Evolutionary conservation across 768 basidiomycete genomes (phyloP).

Genomic region (Kwoniella bestiolae): DNA sequence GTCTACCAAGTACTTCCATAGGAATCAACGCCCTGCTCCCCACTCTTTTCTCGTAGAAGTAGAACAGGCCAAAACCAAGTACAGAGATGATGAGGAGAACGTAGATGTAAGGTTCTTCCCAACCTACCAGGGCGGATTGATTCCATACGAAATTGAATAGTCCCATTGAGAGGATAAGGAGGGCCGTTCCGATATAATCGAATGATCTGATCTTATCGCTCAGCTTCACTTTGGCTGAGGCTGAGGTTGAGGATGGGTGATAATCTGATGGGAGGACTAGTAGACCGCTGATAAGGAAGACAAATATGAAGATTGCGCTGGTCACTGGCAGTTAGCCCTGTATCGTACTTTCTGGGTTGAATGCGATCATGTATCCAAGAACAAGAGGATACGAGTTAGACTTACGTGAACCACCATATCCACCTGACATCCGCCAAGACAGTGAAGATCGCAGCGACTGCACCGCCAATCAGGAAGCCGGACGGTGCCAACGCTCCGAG

Average conservation of each 20-base stretch:
- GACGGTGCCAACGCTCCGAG: conserved; percentile 38
- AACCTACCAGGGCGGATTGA: conserved; percentile 38
- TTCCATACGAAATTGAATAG: conserved; percentile 50
- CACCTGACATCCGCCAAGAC: conserved; percentile 17
- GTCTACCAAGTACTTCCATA: conserved; percentile 24
- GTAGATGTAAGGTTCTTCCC: conserved; percentile 38
- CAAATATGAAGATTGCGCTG: conserved; percentile 27
- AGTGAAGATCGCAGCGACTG: conserved; percentile 29
- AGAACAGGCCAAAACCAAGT: conserved; percentile 20
- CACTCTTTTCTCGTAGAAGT: conserved; percentile 32
- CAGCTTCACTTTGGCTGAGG: not conserved
- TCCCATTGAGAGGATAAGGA: conserved; percentile 36
- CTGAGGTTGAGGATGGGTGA: conserved; percentile 1
- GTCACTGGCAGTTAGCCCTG: too few species aligned
- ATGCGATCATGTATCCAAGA: too few species aligned
- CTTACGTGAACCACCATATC: conserved; percentile 40
- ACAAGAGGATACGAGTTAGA: conserved; percentile 19
- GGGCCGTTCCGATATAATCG: conserved; percentile 36
- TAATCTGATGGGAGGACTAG: conserved; percentile 26
- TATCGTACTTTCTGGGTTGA: not conserved
- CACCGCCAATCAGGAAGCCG: conserved; percentile 40
- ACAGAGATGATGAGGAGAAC: conserved; percentile 34
- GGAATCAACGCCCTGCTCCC: conserved; percentile 38
- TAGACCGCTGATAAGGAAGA: conserved; percentile 27
- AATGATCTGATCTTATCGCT: conserved; percentile 4